Evolutionary conservation across 1,284 basidiomycete genomes (phyloP), one percentile per base, ranked within the genome.

Genomic region (Sporisorium exsertum): DNA sequence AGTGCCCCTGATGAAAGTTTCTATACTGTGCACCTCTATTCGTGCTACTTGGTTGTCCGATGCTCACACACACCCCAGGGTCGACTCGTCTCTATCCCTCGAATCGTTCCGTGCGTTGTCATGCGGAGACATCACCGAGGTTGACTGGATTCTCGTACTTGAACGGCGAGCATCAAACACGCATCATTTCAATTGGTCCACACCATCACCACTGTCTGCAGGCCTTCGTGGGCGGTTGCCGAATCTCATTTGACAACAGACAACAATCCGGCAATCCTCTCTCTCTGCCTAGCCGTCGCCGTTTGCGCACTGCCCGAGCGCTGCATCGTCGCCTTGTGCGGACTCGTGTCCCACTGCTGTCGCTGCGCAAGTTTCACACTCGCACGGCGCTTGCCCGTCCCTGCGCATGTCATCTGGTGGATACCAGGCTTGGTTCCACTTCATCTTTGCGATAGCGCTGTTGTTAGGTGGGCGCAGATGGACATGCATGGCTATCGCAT

Each of bases 251-350:
- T 20, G 9, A 12, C 29, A 32, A 50, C n/a, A 10, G 10, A 18
- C 49, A 50, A 32, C 27, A 29, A n/a, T 29, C 27, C 47, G 47
- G 47, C 47, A 29, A 13, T 33, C n/a, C 5, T 32, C 7, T 29
- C 13, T 7, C 10, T 12, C 27, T 24, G 27, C n/a, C 29, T 20
- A 9, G 15, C 43, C 43, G 24, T 15, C 10, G 20, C 24, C 43
- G 43, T 46, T 46, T 12, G 10, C 29, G n/a, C 29, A 20, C 5
- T 50, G 24, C 18, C n/a, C 1, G 27, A 2, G n/a, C 49, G 18
- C 49, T 32, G 13, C 29, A 32, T 32, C 27, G 49, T 50, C 49
- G n/a, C 49, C n/a, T 50, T 26, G 49, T 5, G 47, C 47, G 47
- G 47, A 16, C 47, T 27, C 29, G 18, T 8, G 15, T 49, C 47